Evolutionary conservation across 2,329 filamentous ascomycete species (phyloP).

Genomic region (Balansia obtecta): DNA sequence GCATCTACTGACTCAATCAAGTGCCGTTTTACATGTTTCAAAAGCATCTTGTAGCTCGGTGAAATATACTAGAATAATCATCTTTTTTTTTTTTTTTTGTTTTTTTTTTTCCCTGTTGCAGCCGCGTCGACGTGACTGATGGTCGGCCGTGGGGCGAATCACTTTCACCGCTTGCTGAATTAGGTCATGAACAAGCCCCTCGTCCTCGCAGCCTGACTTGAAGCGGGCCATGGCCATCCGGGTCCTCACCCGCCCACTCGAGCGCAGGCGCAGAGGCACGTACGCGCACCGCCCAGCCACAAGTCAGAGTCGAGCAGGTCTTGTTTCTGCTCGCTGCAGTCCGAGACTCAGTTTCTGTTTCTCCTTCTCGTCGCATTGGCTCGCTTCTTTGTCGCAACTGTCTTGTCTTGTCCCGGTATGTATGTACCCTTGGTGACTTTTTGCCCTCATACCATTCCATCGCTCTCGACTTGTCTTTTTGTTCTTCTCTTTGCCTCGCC

Average conservation of each 20-base stretch:
- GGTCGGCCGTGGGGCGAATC: no score
- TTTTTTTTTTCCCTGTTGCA: no score
- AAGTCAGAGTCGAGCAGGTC: neutral
- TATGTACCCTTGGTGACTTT: neutral
- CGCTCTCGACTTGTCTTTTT: neutral
- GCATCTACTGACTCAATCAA: no score
- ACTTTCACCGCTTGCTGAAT: no score
- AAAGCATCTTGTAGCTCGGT: no score
- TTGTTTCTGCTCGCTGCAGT: neutral
- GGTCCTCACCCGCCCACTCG: constrained; percentile 11
- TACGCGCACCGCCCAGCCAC: neutral
- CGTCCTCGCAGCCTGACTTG: no score
- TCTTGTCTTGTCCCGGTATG: neutral
- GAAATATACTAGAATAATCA: no score
- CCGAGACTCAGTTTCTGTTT: neutral
- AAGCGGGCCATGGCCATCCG: constrained; percentile 9
- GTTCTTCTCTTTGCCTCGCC: neutral
- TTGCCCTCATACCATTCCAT: neutral
- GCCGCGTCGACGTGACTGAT: no score
- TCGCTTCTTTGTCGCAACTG: neutral
- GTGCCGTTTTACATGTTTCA: no score
- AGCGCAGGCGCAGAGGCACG: neutral
- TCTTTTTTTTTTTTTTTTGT: no score
- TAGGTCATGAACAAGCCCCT: no score
- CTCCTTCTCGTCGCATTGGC: neutral